phyloP scores from a whole-genome alignment of 352 stramenopile species.

The Aphanomyces astaci region DNA sequence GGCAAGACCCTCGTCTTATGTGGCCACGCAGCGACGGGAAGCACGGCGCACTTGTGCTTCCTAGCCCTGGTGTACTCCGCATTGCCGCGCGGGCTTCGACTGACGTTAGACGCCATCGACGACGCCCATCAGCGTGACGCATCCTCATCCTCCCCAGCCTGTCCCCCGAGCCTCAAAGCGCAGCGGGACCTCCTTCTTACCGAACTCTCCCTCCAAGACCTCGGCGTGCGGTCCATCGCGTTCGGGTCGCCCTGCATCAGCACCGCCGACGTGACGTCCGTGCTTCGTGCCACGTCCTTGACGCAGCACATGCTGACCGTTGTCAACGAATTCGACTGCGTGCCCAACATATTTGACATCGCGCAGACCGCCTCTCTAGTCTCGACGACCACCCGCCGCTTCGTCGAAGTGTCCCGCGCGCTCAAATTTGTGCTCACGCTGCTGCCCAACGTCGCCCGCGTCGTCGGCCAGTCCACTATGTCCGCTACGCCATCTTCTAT shows the following conservation, averaged over 20 bases:
- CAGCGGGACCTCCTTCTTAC: background rate
- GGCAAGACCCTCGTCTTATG: constrained; percentile 68
- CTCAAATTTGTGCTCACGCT: constrained; percentile 66
- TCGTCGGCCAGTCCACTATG: constrained; percentile 7
- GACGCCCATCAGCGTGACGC: constrained; percentile 42
- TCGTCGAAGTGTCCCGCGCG: constrained; percentile 73
- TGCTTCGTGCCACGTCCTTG: constrained; percentile 45
- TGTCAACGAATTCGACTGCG: constrained; percentile 83
- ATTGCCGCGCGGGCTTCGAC: constrained; percentile 38
- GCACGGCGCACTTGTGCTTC: constrained; percentile 68
- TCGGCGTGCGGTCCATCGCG: constrained; percentile 35
- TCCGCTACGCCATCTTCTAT: background rate
- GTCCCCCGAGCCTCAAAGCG: background rate
- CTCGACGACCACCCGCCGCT: constrained; percentile 67
- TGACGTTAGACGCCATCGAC: constrained; percentile 56
- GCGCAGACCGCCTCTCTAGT: constrained; percentile 66
- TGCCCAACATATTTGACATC: constrained; percentile 75
- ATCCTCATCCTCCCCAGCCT: constrained; percentile 8
- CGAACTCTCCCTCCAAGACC: background rate
- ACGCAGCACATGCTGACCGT: constrained; percentile 55
- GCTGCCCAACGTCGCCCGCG: constrained; percentile 35
- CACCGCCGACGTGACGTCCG: constrained; percentile 36
- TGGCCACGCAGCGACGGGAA: constrained; percentile 75
- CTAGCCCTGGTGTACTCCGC: constrained; percentile 69
- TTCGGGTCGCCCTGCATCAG: constrained; percentile 74